Conservation (phyloP, 2,329 filamentous ascomycete species). For the Botrytis porri region DNA sequence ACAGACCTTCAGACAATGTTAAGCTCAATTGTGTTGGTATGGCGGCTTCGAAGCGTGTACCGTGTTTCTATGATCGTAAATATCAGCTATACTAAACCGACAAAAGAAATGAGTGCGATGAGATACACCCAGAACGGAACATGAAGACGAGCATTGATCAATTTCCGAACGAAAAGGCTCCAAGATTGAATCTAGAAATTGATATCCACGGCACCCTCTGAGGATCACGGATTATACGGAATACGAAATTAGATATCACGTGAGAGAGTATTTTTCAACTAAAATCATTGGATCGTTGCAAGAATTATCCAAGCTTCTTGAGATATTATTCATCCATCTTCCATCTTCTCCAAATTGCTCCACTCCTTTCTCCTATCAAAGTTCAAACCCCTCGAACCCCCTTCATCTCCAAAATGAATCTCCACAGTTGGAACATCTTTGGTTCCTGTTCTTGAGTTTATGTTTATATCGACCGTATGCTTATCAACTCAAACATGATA, state of each 20-base stretch:
- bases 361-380: conserved; percentile 6
- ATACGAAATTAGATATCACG: not conserved
- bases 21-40: not conserved
- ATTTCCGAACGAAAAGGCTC: not conserved
- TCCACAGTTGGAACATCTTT: not conserved
- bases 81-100: not conserved
- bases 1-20: not conserved
- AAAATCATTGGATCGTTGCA: not conserved
- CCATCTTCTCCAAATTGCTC: not conserved
- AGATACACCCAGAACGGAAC: not conserved
- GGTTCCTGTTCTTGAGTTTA: not conserved
- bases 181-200: not conserved
- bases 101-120: not conserved
- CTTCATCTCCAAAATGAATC: not conserved
- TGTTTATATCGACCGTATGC: not conserved
- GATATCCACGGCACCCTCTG: too few relatives aligned
- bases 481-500: not conserved
- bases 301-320: not conserved
- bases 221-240: not conserved
- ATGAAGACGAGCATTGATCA: not conserved
- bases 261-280: not conserved
- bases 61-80: not conserved
- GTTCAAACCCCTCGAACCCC: not conserved
- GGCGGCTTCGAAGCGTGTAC: not conserved
- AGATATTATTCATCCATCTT: not conserved